Base-by-base conservation (phyloP, 1,139 yeast species). In the Arxiozyma slooffiae region DNA sequence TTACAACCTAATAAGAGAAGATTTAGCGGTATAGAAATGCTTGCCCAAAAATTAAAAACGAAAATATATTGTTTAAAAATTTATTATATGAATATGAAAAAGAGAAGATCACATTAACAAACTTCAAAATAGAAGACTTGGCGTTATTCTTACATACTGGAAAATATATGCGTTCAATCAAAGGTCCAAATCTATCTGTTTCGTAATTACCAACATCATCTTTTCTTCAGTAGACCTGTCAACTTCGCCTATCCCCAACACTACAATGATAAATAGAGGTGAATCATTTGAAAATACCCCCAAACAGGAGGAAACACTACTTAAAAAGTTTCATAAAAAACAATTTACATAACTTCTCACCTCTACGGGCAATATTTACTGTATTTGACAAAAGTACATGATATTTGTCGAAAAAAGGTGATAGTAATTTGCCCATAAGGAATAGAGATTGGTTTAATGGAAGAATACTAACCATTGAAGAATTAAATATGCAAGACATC, bases 1-100 rank as follows among this genome's bases (percentile, higher is more conserved):
- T 36, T 16, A 45, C 18, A 42, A 34, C 45, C 38, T 49, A 46
- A 26, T 66, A 73, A 14, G 68, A 67, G 43, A 65, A 53, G 41
- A 54, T 89, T 92, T 62, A 79, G 79, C 53, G 97, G 90, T 63
- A 95, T 90, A 48, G 97, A 92, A 66, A 81, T 84, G n/a, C 75
- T 89, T 58, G 97, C 97, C 0, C 82, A 94, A 61, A 85, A 81
- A 61, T 75, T 87, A 53, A 86, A 52, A 83, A 83, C 61, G 96
- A 89, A 58, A 82, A 79, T 56, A 80, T 79, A 58, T 63, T 70
- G 72, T 77, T 50, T 77, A 76, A 55, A 78, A 76, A 56, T 49
- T 73, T 24, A 60, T 63, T 52, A 62, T 68, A 53, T 56, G 76
- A 40, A 63, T 68, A 42, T 63, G 68, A 46, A 75, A 72, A 50